Conservation (phyloP, 139 green algal species). For the Chlorella sp. region DNA sequence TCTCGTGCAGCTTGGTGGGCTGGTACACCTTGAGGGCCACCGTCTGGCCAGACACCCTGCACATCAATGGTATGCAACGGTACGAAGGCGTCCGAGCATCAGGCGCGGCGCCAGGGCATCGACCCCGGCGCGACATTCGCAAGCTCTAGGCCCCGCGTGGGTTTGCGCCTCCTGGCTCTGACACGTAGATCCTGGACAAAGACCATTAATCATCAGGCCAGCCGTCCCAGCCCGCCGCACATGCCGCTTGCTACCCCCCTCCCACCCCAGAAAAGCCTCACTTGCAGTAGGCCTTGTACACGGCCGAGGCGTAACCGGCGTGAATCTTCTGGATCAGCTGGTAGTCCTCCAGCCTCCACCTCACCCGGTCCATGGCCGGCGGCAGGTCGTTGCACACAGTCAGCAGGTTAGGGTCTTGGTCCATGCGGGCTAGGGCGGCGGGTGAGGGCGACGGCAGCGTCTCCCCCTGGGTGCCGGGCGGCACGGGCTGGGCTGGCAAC, state of each 20-base stretch:
- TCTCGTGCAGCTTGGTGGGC: constrained; percentile 15
- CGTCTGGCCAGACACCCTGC: constrained; percentile 19
- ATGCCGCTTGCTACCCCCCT: too few relatives aligned
- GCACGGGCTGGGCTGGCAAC: too few relatives aligned
- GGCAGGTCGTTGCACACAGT: constrained; percentile 11
- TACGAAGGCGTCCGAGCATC: too few relatives aligned
- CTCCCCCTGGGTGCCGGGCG: too few relatives aligned
- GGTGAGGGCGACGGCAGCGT: not conserved
- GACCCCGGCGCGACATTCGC: not conserved
- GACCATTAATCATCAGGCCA: too few relatives aligned
- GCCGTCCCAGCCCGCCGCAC: too few relatives aligned
- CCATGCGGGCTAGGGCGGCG: not conserved
- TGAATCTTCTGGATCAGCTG: constrained; percentile 8
- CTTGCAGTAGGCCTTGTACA: constrained; percentile 16
- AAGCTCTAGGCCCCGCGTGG: too few relatives aligned
- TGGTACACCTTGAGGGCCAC: constrained; percentile 49
- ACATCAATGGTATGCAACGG: too few relatives aligned
- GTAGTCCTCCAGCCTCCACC: constrained; percentile 13
- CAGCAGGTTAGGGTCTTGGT: constrained; percentile 4
- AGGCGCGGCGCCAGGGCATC: too few relatives aligned
- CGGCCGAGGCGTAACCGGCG: constrained; percentile 11
- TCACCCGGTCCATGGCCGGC: not conserved
- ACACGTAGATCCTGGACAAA: too few relatives aligned
- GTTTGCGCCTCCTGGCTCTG: too few relatives aligned
- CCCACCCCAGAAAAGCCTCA: too few relatives aligned